Conservation (phyloP, 306 rosid genomes). For the Vigna reflexopilosa region DNA sequence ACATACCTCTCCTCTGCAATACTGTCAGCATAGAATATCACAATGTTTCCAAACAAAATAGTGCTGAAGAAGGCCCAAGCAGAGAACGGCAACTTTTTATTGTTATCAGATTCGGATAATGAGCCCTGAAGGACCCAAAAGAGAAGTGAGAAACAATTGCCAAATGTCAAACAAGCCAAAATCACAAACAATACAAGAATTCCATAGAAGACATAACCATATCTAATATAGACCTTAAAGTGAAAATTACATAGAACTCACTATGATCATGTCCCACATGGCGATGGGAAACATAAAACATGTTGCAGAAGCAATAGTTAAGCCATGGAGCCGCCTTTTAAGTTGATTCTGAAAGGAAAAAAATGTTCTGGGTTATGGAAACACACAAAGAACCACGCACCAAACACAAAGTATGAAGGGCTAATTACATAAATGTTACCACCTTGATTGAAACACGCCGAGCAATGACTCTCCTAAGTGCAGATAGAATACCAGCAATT, state of each 20-base stretch:
- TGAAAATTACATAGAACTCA: constrained; percentile 53
- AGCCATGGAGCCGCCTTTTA: constrained; percentile 90
- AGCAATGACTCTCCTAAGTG: constrained; percentile 92
- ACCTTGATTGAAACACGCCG: constrained; percentile 98
- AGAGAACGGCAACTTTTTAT: constrained; percentile 79
- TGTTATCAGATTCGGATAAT: constrained; percentile 75
- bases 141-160: constrained; percentile 8
- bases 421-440: constrained; percentile 42
- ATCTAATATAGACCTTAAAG: constrained; percentile 29
- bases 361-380: constrained; percentile 42
- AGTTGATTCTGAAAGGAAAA: constrained; percentile 84
- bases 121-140: constrained; percentile 70
- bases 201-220: constrained; percentile 30
- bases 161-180: constrained; percentile 27
- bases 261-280: constrained; percentile 94
- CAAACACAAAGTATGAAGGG: constrained; percentile 30
- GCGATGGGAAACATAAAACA: constrained; percentile 97
- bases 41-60: constrained; percentile 79
- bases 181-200: constrained; percentile 25
- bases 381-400: constrained; percentile 34
- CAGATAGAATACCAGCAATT: constrained; percentile 86
- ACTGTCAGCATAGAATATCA: constrained; percentile 90
- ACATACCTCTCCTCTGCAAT: constrained; percentile 94
- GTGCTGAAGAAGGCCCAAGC: constrained; percentile 94
- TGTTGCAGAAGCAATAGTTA: constrained; percentile 94